Conservation (phyloP, 495 filamentous ascomycete species). For the Aspergillus sclerotiicarbonarius region DNA sequence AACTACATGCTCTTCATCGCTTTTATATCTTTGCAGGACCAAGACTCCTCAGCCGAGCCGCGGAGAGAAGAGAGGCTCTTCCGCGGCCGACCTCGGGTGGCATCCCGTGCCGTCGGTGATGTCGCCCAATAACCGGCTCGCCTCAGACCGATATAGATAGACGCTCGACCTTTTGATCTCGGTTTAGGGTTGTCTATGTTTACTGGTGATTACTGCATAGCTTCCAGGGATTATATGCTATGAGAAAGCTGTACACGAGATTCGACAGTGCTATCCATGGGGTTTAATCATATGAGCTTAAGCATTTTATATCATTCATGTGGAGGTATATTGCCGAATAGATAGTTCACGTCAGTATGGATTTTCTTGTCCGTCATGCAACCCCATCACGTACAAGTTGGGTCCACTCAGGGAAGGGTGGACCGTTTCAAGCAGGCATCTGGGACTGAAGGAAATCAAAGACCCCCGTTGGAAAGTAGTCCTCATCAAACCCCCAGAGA, state of each 20-base stretch:
- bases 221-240: too few species aligned
- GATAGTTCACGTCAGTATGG: neutral
- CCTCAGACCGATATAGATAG: too few species aligned
- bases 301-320: neutral
- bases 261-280: too few species aligned
- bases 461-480: slow-evolving; percentile 49
- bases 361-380: neutral
- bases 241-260: too few species aligned
- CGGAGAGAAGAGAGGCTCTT: slow-evolving; percentile 13
- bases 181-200: too few species aligned
- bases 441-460: slow-evolving; percentile 51
- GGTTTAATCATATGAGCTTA: neutral
- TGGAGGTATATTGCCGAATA: neutral
- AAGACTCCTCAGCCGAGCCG: slow-evolving; percentile 4
- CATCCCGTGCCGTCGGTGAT: slow-evolving; percentile 14
- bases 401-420: neutral
- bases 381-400: too few species aligned
- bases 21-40: neutral
- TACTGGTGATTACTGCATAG: too few species aligned
- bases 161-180: too few species aligned
- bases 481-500: slow-evolving; percentile 49
- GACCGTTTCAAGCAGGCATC: slow-evolving; percentile 32
- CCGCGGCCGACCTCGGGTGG: slow-evolving; percentile 10
- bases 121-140: slow-evolving; percentile 11
- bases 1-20: neutral